phyloP scores from a whole-genome alignment of 352 stramenopile species.

The Phytophthora colocasiae region DNA sequence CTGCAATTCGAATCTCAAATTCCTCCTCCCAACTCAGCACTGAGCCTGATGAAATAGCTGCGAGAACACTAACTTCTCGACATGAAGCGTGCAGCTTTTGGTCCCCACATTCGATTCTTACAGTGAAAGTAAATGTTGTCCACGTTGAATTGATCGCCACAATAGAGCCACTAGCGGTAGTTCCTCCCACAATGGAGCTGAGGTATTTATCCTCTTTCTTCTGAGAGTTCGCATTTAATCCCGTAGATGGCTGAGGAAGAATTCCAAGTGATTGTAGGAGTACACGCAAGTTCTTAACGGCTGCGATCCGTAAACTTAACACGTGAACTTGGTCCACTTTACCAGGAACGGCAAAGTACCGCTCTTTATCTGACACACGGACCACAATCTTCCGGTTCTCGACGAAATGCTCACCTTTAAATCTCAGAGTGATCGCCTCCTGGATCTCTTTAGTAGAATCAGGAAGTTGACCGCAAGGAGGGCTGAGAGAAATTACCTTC shows the following conservation, averaged over 20 bases:
- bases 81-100: conserved; percentile 55
- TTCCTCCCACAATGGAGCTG: conserved; percentile 9
- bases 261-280: conserved; percentile 45
- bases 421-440: conserved; percentile 38
- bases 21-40: conserved; percentile 71
- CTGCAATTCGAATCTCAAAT: conserved; percentile 61
- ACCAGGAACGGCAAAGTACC: conserved; percentile 44
- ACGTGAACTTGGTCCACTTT: conserved; percentile 57
- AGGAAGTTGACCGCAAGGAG: conserved; percentile 53
- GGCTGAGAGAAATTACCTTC: conserved; percentile 49
- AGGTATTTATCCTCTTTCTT: conserved; percentile 43
- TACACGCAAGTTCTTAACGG: conserved; percentile 51
- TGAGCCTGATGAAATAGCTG: conserved; percentile 35
- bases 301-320: conserved; percentile 57
- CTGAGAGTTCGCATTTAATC: conserved; percentile 12
- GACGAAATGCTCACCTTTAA: conserved; percentile 70
- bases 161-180: conserved; percentile 15
- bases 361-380: conserved; percentile 53
- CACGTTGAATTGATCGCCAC: conserved; percentile 14
- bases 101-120: conserved; percentile 55
- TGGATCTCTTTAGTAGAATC: conserved; percentile 5
- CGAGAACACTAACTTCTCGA: conserved; percentile 49
- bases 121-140: conserved; percentile 53
- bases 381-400: conserved; percentile 72
- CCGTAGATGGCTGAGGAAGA: conserved; percentile 4